phyloP scores from a whole-genome alignment of 2,329 filamentous ascomycete genomes.

The Sphaerulina musiva region DNA sequence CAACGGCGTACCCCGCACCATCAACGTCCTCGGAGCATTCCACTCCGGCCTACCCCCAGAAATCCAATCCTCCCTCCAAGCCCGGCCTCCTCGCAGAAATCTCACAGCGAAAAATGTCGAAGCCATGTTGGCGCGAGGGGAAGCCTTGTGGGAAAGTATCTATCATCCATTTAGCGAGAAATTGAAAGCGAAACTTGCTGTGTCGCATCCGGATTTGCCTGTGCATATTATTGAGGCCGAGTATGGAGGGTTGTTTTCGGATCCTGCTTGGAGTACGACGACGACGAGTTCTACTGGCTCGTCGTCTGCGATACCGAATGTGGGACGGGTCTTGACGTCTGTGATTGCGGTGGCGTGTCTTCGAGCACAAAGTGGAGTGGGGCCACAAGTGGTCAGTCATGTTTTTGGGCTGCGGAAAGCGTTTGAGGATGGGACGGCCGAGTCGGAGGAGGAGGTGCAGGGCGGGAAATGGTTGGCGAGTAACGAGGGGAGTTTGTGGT shows the following conservation, averaged over 20 bases:
- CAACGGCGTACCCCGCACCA: slow-evolving; percentile 75
- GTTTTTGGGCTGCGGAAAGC: slow-evolving; percentile 75
- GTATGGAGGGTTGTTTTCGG: slow-evolving; percentile 66
- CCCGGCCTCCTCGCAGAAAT: slow-evolving; percentile 27
- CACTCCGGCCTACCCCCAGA: slow-evolving; percentile 53
- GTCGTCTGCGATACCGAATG: slow-evolving; percentile 37
- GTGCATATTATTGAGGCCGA: slow-evolving; percentile 70
- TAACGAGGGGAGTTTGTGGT: slow-evolving; percentile 60
- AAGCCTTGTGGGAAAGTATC: slow-evolving; percentile 65
- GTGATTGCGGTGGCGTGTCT: slow-evolving; percentile 68
- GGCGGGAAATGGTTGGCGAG: slow-evolving; percentile 58
- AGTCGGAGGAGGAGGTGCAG: slow-evolving; percentile 48
- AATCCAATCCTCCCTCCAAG: slow-evolving; percentile 46
- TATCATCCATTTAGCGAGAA: slow-evolving; percentile 70
- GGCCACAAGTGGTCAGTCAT: slow-evolving; percentile 73
- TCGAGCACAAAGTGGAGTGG: slow-evolving; percentile 72
- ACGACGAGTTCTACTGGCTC: too few species aligned
- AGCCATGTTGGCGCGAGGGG: slow-evolving; percentile 52
- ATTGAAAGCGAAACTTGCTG: slow-evolving; percentile 62
- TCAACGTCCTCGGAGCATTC: slow-evolving; percentile 74
- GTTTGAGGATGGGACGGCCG: slow-evolving; percentile 57
- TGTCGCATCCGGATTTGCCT: slow-evolving; percentile 74
- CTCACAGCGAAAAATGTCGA: slow-evolving; percentile 45
- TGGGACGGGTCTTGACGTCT: slow-evolving; percentile 66
- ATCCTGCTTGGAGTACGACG: slow-evolving; percentile 43